Percentiles rank a stretch among this genome's conserved stretches.
These are phyloP conservation scores for Aspergillus pseudoviridinutans DNA, from an alignment of 2,329 filamentous ascomycete species.

Conservation along the genomic window DNA sequence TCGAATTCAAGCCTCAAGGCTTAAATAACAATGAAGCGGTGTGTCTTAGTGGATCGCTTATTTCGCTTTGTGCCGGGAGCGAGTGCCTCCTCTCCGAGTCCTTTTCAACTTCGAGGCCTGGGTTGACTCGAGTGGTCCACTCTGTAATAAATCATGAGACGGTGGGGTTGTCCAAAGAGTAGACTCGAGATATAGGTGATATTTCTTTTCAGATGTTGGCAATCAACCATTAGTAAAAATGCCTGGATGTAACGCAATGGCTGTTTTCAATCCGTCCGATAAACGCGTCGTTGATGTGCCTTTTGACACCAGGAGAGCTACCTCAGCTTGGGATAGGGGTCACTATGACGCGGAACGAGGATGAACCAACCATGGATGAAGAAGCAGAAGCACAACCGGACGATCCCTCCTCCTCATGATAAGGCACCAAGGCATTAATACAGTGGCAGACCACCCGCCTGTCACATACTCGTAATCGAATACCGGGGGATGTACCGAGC, in stretches of 20 bases:
- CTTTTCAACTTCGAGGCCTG: no score
- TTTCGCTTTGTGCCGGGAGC: no score
- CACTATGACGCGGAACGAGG: background rate
- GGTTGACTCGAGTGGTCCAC: no score
- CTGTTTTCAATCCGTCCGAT: no score
- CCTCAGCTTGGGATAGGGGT: background rate
- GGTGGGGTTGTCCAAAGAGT: no score
- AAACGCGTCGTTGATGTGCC: background rate
- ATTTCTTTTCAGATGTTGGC: no score
- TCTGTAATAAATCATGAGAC: no score
- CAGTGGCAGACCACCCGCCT: background rate
- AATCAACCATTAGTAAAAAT: no score
- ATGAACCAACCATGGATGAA: background rate
- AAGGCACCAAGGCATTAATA: constrained; percentile 16
- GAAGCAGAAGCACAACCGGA: background rate
- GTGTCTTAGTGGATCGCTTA: background rate
- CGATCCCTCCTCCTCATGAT: background rate
- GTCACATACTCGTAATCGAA: constrained; percentile 4
- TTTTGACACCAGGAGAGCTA: no score
- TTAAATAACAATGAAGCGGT: constrained; percentile 1
- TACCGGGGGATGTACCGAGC: constrained; percentile 17
- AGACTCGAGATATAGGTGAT: no score
- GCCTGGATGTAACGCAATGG: no score
- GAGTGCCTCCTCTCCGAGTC: no score
- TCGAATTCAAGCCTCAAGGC: background rate